Percentiles rank a stretch among this genome's conserved stretches.
Conservation (phyloP, 2,329 filamentous ascomycete genomes). For the Xylariaceae sp. region DNA sequence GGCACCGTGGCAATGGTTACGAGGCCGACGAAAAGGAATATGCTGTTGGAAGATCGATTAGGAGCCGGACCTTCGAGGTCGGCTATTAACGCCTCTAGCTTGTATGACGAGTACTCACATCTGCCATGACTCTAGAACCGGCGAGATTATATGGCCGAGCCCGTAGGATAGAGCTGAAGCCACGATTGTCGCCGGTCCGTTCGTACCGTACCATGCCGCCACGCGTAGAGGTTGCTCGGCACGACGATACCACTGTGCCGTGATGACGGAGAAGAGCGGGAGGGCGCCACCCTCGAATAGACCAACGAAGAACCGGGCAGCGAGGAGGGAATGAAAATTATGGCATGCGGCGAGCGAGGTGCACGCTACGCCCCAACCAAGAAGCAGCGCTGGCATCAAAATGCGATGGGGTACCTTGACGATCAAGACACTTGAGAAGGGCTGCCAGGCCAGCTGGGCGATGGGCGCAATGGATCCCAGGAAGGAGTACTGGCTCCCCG, state of each 20-base stretch:
- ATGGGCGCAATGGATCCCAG: conserved; percentile 43
- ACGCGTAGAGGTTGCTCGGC: conserved; percentile 53
- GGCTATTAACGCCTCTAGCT: neutral
- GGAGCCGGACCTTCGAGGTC: neutral
- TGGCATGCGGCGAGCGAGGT: conserved; percentile 47
- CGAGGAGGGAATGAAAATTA: conserved; percentile 45
- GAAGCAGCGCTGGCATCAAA: conserved; percentile 47
- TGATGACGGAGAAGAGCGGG: conserved; percentile 52
- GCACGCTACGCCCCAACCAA: conserved; percentile 48
- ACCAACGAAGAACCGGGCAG: conserved; percentile 50
- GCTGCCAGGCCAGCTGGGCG: conserved; percentile 49
- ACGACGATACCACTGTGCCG: conserved; percentile 57
- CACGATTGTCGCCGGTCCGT: conserved; percentile 52
- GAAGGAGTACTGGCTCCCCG: conserved; percentile 46
- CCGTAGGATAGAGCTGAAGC: conserved; percentile 38
- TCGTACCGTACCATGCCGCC: conserved; percentile 56
- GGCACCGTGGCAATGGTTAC: conserved; percentile 54
- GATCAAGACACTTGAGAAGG: conserved; percentile 46
- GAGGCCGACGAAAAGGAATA: conserved; percentile 58
- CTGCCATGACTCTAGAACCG: conserved; percentile 37
- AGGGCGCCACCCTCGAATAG: conserved; percentile 47
- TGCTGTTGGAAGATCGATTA: conserved; percentile 26
- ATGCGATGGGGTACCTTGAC: conserved; percentile 58
- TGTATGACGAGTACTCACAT: conserved; percentile 28
- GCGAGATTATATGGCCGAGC: conserved; percentile 50